Conservation (phyloP, 1,284 basidiomycete genomes). For the Ustilago crameri region DNA sequence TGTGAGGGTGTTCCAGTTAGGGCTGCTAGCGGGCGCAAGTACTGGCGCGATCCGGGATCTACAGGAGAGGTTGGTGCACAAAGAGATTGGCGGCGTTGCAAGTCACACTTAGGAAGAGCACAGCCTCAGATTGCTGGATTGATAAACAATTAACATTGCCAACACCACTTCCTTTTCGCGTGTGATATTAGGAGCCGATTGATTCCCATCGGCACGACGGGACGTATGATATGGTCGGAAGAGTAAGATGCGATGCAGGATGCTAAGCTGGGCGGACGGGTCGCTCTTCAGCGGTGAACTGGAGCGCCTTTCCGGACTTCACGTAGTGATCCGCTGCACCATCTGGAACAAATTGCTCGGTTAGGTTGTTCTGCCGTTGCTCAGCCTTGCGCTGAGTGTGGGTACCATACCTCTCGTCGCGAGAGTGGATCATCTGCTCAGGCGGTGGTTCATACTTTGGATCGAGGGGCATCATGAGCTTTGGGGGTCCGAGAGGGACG, state of each 20-base stretch:
- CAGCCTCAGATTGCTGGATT: too few relatives aligned
- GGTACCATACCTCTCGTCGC: slow-evolving; percentile 29
- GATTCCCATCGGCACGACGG: too few relatives aligned
- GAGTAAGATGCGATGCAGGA: too few relatives aligned
- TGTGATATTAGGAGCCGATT: too few relatives aligned
- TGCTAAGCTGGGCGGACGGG: slow-evolving; percentile 7
- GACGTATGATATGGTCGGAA: too few relatives aligned
- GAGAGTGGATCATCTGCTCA: slow-evolving; percentile 10
- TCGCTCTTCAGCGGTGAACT: slow-evolving; percentile 24
- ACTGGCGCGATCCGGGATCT: slow-evolving; percentile 43
- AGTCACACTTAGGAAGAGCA: slow-evolving; percentile 30
- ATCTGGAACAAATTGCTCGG: slow-evolving; percentile 17
- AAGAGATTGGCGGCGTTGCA: slow-evolving; percentile 42
- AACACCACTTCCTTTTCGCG: too few relatives aligned
- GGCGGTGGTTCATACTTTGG: slow-evolving; percentile 16
- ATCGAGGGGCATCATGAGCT: slow-evolving; percentile 47
- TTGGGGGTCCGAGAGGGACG: slow-evolving; percentile 33
- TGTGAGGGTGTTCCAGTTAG: slow-evolving; percentile 36
- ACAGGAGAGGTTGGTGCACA: slow-evolving; percentile 33
- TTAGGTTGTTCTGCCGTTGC: slow-evolving; percentile 22
- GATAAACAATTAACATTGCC: background rate
- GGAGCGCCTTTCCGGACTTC: slow-evolving; percentile 19
- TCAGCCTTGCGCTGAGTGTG: slow-evolving; percentile 30
- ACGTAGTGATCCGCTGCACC: slow-evolving; percentile 38
- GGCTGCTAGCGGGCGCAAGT: slow-evolving; percentile 37